These are phyloP conservation scores for Aechmea fasciata DNA, from an alignment of 176 grass and related monocot species.

Conservation along the genomic window DNA sequence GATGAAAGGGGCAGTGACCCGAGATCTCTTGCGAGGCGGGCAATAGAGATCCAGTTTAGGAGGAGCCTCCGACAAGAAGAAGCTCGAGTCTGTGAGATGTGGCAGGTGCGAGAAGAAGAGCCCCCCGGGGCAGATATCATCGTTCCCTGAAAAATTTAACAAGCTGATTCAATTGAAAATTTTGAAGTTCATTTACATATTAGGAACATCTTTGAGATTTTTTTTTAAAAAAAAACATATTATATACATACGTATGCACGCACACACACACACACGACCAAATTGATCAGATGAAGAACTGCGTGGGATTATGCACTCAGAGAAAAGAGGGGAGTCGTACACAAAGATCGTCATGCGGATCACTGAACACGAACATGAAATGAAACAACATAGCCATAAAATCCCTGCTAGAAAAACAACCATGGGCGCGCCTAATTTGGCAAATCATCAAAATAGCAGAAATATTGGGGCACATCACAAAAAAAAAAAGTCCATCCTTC, in stretches of 20 bases:
- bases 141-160: slow-evolving; percentile 15
- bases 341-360: no score
- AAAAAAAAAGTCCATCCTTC: not conserved
- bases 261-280: no score
- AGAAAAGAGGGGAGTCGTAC: no score
- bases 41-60: slow-evolving; percentile 28
- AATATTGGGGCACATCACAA: not conserved
- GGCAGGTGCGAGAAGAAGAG: slow-evolving; percentile 15
- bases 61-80: slow-evolving; percentile 15
- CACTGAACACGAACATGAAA: no score
- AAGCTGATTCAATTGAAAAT: slow-evolving; percentile 7
- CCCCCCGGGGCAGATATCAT: slow-evolving; percentile 22
- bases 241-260: no score
- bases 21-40: slow-evolving; percentile 54
- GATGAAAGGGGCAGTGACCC: slow-evolving; percentile 46
- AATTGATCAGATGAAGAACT: not conserved
- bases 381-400: no score
- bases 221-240: no score
- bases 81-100: not conserved
- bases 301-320: not conserved
- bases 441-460: no score
- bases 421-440: no score
- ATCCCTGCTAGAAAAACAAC: no score
- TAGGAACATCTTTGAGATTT: not conserved
- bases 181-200: not conserved